Percentiles rank a stretch among this genome's conserved stretches.
Evolutionary conservation across 164 flowering plant genomes (phyloP).

Genomic region (Vitis riparia): DNA sequence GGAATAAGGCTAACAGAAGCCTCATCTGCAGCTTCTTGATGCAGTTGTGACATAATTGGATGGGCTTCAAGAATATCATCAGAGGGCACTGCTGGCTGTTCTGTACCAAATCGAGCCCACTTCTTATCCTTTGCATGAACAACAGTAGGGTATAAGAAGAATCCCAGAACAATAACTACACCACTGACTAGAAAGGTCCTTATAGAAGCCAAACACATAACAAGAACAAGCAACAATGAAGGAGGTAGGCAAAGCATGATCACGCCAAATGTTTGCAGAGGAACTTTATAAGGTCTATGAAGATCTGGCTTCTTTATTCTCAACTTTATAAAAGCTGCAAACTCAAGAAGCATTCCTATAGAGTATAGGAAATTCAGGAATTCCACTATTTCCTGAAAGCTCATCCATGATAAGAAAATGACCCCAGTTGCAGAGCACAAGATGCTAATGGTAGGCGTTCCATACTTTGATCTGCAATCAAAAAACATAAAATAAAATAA

Average conservation of each 20-base stretch:
- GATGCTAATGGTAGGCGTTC: slow-evolving; percentile 88
- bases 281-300: slow-evolving; percentile 79
- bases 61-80: slow-evolving; percentile 22
- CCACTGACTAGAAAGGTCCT: slow-evolving; percentile 63
- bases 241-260: slow-evolving; percentile 81
- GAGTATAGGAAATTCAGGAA: slow-evolving; percentile 82
- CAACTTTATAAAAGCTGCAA: slow-evolving; percentile 81
- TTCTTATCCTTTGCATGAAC: slow-evolving; percentile 39
- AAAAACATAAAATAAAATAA: background rate
- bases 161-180: slow-evolving; percentile 50
- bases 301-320: slow-evolving; percentile 82
- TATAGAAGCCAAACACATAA: slow-evolving; percentile 79
- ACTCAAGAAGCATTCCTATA: slow-evolving; percentile 87
- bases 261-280: slow-evolving; percentile 64
- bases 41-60: slow-evolving; percentile 20
- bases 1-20: slow-evolving; percentile 52
- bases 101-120: slow-evolving; percentile 40
- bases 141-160: slow-evolving; percentile 48
- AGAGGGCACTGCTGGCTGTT: slow-evolving; percentile 15
- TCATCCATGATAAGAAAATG: slow-evolving; percentile 88
- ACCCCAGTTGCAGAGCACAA: slow-evolving; percentile 90
- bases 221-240: slow-evolving; percentile 63
- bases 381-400: slow-evolving; percentile 85
- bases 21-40: slow-evolving; percentile 40
- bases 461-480: slow-evolving; percentile 70